These are phyloP conservation scores for Colletotrichum karsti DNA, from an alignment of 2,329 filamentous ascomycete species.

Conservation along the genomic window DNA sequence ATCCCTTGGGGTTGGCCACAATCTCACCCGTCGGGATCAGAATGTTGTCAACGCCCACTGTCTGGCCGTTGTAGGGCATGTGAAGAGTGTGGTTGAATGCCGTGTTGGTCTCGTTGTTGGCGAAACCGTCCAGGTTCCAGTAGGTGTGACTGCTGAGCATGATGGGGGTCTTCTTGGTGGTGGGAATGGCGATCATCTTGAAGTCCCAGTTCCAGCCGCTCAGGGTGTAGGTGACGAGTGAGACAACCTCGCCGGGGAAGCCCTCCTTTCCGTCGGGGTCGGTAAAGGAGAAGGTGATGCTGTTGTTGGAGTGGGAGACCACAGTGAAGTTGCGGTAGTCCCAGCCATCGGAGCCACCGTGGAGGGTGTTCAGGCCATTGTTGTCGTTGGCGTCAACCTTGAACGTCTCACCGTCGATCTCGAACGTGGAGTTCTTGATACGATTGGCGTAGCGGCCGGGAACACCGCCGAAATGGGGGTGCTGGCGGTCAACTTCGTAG, in stretches of 20 bases:
- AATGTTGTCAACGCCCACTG: conserved; percentile 74
- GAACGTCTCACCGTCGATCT: conserved; percentile 69
- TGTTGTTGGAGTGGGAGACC: conserved; percentile 69
- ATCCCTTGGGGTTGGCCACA: conserved; percentile 70
- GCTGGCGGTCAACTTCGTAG: conserved; percentile 70
- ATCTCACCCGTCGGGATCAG: conserved; percentile 82
- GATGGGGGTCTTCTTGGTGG: conserved; percentile 81
- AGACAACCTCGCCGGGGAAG: conserved; percentile 81
- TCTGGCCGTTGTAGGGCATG: conserved; percentile 76
- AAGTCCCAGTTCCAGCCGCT: conserved; percentile 74
- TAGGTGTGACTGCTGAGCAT: conserved; percentile 81
- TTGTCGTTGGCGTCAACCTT: conserved; percentile 72
- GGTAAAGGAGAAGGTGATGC: conserved; percentile 79
- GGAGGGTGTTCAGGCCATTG: conserved; percentile 69
- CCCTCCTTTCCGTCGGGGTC: conserved; percentile 79
- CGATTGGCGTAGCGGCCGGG: conserved; percentile 84
- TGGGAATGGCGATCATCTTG: conserved; percentile 75
- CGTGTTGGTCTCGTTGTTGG: conserved; percentile 73
- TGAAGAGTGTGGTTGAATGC: conserved; percentile 77
- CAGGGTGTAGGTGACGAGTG: conserved; percentile 78
- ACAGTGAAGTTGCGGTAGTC: conserved; percentile 83
- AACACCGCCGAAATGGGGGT: conserved; percentile 77
- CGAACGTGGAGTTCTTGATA: conserved; percentile 80
- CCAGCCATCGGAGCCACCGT: conserved; percentile 77
- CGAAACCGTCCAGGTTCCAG: conserved; percentile 85